Percentiles rank a stretch among this genome's conserved stretches.
phyloP scores from a whole-genome alignment of 2,329 filamentous ascomycete species.

The Alternaria ethzedia region DNA sequence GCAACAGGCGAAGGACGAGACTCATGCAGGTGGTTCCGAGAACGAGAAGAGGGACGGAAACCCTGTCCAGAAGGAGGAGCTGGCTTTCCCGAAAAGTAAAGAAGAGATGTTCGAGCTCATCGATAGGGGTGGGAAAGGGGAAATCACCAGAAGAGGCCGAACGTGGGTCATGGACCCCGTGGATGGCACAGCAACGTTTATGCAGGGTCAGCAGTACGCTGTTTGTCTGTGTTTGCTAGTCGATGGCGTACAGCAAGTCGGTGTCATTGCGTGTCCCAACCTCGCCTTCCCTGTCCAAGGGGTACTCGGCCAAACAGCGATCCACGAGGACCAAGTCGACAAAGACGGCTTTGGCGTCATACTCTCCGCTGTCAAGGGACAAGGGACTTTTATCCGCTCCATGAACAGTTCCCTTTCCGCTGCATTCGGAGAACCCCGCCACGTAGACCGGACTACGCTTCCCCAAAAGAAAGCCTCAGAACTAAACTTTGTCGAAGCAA shows the following conservation, averaged over 20 bases:
- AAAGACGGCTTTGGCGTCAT: constrained; percentile 50
- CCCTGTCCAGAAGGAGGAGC: constrained; percentile 11
- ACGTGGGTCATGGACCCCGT: constrained; percentile 71
- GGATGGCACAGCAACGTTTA: constrained; percentile 68
- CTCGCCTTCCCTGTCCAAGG: constrained; percentile 51
- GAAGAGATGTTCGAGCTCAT: constrained; percentile 68
- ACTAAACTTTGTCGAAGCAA: constrained; percentile 57
- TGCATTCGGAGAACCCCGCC: constrained; percentile 41
- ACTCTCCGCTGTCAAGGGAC: constrained; percentile 56
- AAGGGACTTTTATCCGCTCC: constrained; percentile 52
- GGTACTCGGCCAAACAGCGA: constrained; percentile 20
- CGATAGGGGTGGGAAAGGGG: constrained; percentile 64
- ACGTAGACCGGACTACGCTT: constrained; percentile 31
- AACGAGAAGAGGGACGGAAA: constrained; percentile 27
- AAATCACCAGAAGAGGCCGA: constrained; percentile 52
- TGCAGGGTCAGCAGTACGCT: constrained; percentile 67
- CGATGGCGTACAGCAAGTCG: constrained; percentile 63
- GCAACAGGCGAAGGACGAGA: constrained; percentile 36
- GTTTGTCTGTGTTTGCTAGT: constrained; percentile 66
- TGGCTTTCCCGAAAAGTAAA: constrained; percentile 51
- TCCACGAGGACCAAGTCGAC: constrained; percentile 52
- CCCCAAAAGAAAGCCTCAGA: constrained; percentile 35
- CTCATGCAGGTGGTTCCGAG: constrained; percentile 33
- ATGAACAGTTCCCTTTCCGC: constrained; percentile 38
- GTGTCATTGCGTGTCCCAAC: constrained; percentile 68